These are phyloP conservation scores for Hippophae gyantsensis DNA, from an alignment of 306 rosid genomes.

Conservation along the genomic window DNA sequence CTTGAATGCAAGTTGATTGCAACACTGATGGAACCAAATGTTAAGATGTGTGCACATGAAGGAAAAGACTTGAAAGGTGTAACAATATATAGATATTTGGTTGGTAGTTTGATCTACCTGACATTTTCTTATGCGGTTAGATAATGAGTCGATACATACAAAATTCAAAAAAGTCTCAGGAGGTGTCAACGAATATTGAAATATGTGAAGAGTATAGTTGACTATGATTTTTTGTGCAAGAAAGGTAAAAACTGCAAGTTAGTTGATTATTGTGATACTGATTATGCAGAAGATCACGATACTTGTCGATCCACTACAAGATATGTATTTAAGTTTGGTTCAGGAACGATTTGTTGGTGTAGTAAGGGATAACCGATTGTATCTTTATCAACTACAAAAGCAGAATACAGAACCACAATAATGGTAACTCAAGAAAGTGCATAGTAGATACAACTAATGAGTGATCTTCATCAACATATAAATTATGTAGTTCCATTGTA, in stretches of 20 bases:
- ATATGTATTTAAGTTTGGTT: slow-evolving; percentile 5
- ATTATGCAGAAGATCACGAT: slow-evolving; percentile 4
- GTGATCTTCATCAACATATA: neutral
- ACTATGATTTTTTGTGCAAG: too few relatives aligned
- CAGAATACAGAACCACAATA: neutral
- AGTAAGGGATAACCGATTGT: slow-evolving; percentile 10
- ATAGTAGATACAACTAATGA: neutral
- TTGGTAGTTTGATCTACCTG: slow-evolving; percentile 1
- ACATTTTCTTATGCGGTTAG: neutral
- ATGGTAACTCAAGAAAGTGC: neutral
- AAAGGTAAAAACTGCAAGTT: too few relatives aligned
- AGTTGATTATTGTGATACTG: too few relatives aligned
- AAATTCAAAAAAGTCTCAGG: slow-evolving; percentile 5
- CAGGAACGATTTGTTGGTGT: slow-evolving; percentile 5
- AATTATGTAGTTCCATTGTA: neutral
- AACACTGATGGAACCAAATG: too few relatives aligned
- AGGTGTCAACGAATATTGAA: slow-evolving; percentile 1
- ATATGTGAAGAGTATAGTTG: neutral
- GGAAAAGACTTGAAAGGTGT: neutral
- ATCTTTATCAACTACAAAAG: slow-evolving; percentile 4
- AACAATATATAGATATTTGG: neutral
- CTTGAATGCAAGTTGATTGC: too few relatives aligned
- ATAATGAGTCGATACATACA: neutral
- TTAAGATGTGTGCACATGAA: too few relatives aligned
- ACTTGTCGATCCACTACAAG: neutral